Base-by-base conservation (phyloP, 495 filamentous ascomycete species). In the Bryoglossum gracile region DNA sequence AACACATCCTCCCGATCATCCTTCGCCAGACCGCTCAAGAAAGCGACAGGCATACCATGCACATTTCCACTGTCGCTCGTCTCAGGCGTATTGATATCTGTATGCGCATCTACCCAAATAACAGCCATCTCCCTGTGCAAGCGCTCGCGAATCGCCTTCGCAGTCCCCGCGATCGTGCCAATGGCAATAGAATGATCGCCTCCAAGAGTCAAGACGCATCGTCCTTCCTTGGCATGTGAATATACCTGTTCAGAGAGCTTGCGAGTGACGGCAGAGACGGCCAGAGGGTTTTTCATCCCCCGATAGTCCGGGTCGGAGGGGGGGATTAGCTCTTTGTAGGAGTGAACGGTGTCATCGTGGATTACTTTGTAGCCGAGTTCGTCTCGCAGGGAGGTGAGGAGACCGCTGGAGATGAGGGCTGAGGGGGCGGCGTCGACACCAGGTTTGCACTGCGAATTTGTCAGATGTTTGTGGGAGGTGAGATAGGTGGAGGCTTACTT, bases 71-170 rank as follows among this genome's bases (percentile, higher is more conserved):
- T 92, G 10, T 71, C 83, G 55, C 83, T 88, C 35, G 82, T 85
- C 74, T 96, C 89, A 38, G 92, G 92, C 9, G 86, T 85, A 66
- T 99, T 99, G 73, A 99, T 95, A 61, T 97, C 92, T 17, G 90
- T 86, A 62, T 99, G 92, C 17, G 92, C 92, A 66, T 99, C 92
- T 4, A 99, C 92, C 92, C 92, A 99, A 61, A 99, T 91, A 6
- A 99, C 86, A 0, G 88, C 91, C 37, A 95, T 77, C 50, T 96
- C 90, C 33, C 81, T 72, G 11, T 81, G 79, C 48, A 92, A 64
- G 24, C 92, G 70, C 71, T 97, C 89, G 28, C 83, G 77, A 44
- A 89, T 83, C 0, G 92, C 92, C 68, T 83, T 85, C 28, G 88
- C 82, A 1, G 82, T 84, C 3, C 92, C 92, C 14, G 83, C 81